These are phyloP conservation scores for Candida namnaoensis DNA, from an alignment of 805 yeast species.

Conservation along the genomic window DNA sequence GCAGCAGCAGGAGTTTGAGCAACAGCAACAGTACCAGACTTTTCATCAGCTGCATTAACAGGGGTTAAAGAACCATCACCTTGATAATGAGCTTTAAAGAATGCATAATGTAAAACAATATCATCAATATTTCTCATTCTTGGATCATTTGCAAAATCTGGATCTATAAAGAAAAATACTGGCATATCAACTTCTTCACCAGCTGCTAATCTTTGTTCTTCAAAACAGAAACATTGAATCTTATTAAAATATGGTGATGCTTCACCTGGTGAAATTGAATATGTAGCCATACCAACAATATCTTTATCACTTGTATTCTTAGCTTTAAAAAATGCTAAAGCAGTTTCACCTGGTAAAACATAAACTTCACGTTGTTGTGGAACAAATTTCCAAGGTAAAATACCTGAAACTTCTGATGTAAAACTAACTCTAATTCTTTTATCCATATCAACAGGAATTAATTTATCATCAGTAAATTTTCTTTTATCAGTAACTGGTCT, in stretches of 20 bases:
- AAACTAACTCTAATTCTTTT: slow-evolving; percentile 77
- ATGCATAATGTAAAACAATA: slow-evolving; percentile 85
- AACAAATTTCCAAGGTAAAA: slow-evolving; percentile 88
- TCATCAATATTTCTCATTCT: slow-evolving; percentile 86
- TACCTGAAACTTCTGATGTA: slow-evolving; percentile 85
- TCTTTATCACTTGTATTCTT: slow-evolving; percentile 79
- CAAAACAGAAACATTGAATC: slow-evolving; percentile 97
- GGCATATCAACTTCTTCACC: slow-evolving; percentile 99
- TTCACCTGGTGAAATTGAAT: slow-evolving; percentile 92
- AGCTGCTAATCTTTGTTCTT: slow-evolving; percentile 86
- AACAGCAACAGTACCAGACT: slow-evolving; percentile 13
- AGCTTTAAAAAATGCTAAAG: slow-evolving; percentile 91
- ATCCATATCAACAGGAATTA: slow-evolving; percentile 81
- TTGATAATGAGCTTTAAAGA: slow-evolving; percentile 55
- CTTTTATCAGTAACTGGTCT: slow-evolving; percentile 81
- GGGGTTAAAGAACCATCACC: slow-evolving; percentile 27
- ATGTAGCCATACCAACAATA: slow-evolving; percentile 97
- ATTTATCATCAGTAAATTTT: slow-evolving; percentile 77
- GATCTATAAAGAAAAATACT: slow-evolving; percentile 92
- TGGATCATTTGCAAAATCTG: slow-evolving; percentile 91
- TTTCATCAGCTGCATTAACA: slow-evolving; percentile 15
- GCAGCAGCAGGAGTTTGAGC: slow-evolving; percentile 2
- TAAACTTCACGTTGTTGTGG: slow-evolving; percentile 93
- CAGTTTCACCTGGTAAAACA: slow-evolving; percentile 95
- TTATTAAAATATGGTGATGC: slow-evolving; percentile 95